phyloP scores from a whole-genome alignment of 176 grass and related monocot species.

The Neostapfia colusana region DNA sequence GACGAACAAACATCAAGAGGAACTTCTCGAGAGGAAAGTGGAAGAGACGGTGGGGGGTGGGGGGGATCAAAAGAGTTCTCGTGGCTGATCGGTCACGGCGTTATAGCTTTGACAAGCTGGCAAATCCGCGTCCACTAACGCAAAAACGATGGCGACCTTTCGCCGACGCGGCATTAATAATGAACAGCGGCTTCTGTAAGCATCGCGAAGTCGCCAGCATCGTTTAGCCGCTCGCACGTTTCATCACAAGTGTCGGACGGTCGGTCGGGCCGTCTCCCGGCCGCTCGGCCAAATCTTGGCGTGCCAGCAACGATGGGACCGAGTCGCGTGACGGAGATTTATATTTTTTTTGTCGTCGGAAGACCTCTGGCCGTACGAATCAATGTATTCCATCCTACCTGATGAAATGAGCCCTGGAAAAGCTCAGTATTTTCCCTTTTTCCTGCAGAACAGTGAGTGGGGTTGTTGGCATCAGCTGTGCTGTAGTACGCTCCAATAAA shows the following conservation, averaged over 20 bases:
- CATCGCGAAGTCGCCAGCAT: not conserved
- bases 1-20: not conserved
- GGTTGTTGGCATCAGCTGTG: not conserved
- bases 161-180: conserved; percentile 29
- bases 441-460: not conserved
- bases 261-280: not conserved
- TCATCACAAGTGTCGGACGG: not conserved
- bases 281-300: not conserved
- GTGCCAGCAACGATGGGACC: not conserved
- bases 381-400: not conserved
- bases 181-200: conserved; percentile 11
- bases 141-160: conserved; percentile 8
- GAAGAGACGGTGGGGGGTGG: too few species aligned
- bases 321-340: not conserved
- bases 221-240: conserved; percentile 13
- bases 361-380: not conserved
- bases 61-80: not conserved
- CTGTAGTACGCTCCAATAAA: too few species aligned
- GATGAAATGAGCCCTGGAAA: not conserved
- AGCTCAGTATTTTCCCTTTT: not conserved
- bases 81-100: not conserved
- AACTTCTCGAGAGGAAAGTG: not conserved
- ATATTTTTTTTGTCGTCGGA: not conserved
- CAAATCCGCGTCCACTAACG: not conserved
- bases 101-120: conserved; percentile 11